Conservation (phyloP, 163 green algal genomes). For the Scenedesmus sp. region DNA sequence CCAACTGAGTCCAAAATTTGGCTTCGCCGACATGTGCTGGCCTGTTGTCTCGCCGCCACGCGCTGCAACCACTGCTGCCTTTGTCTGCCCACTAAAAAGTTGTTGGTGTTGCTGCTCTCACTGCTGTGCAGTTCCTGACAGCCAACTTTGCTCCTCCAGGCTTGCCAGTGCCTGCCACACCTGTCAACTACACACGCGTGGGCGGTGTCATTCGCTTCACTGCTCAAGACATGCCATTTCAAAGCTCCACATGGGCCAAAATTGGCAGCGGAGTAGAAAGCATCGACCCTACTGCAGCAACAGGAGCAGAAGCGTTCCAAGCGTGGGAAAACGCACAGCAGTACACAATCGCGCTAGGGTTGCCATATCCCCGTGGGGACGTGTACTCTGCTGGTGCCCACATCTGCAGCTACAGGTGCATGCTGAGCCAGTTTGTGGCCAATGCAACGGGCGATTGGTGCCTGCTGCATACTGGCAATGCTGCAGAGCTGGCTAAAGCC, state of each 20-base stretch:
- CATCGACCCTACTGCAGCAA: background rate
- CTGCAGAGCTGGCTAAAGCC: background rate
- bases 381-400: background rate
- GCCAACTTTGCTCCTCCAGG: background rate
- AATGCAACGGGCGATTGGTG: background rate
- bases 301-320: background rate
- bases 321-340: background rate
- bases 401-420: conserved; percentile 11
- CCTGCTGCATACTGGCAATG: background rate
- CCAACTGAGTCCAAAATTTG: no score
- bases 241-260: background rate
- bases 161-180: background rate
- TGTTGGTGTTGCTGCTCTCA: background rate
- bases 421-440: background rate
- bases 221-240: background rate
- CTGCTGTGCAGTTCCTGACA: background rate
- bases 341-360: background rate
- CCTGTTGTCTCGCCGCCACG: no score
- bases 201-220: background rate
- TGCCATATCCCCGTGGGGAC: background rate
- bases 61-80: no score
- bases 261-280: background rate
- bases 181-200: background rate
- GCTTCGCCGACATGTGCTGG: no score
- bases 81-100: no score